These are phyloP conservation scores for Diutina catenulata DNA, from an alignment of 1,139 yeast species.

Conservation along the genomic window DNA sequence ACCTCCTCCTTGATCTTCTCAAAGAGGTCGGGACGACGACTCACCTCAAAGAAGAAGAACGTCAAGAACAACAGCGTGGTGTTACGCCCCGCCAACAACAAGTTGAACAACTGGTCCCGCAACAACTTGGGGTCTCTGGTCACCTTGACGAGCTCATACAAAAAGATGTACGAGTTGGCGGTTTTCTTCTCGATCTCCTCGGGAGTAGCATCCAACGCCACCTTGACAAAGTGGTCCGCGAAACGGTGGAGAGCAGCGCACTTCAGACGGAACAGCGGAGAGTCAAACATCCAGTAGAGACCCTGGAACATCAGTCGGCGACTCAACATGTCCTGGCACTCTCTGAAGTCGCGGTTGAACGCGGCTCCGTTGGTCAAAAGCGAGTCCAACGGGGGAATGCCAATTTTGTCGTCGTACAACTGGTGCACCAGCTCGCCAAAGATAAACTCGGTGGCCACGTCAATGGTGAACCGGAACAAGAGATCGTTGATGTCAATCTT, in stretches of 20 bases:
- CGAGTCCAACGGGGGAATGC: background rate
- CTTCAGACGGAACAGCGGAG: constrained; percentile 18
- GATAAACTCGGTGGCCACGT: constrained; percentile 46
- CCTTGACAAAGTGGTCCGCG: constrained; percentile 3
- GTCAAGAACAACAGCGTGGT: constrained; percentile 1
- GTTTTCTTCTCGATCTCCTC: constrained; percentile 3
- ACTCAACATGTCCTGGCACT: constrained; percentile 19
- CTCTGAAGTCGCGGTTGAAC: constrained; percentile 22
- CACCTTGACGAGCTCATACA: constrained; percentile 5
- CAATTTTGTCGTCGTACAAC: background rate
- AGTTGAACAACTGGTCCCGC: constrained; percentile 4
- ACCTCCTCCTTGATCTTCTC: background rate
- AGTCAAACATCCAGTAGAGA: constrained; percentile 18
- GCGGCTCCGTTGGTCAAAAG: background rate
- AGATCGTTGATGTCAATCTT: constrained; percentile 34
- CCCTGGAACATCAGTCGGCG: constrained; percentile 20
- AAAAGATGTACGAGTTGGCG: background rate
- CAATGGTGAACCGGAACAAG: constrained; percentile 41
- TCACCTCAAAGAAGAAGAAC: constrained; percentile 4
- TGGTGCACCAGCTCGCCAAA: constrained; percentile 25
- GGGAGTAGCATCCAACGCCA: background rate
- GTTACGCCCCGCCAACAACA: constrained; percentile 4
- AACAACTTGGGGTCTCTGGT: constrained; percentile 4
- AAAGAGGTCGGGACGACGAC: background rate
- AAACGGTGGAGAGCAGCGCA: constrained; percentile 11